Conservation (phyloP, 306 rosid species). For the Luffa aegyptiaca region DNA sequence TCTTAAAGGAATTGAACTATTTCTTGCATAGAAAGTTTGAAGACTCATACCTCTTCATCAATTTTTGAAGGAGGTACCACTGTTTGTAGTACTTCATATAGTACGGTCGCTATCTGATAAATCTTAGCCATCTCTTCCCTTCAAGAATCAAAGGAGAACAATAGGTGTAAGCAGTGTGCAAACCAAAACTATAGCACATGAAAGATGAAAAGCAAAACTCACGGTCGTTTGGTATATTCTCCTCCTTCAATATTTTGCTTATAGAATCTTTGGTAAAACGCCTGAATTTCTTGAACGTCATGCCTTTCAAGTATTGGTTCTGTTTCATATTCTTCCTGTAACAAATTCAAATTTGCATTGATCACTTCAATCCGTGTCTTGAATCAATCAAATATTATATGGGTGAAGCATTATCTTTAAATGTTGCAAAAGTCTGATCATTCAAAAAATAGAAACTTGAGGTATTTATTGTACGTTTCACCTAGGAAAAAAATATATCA, state of each 20-base stretch:
- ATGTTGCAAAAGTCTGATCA: neutral
- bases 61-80: constrained; percentile 27
- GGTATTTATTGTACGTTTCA: neutral
- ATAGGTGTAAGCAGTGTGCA: neutral
- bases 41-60: constrained; percentile 43
- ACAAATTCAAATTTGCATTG: constrained; percentile 1
- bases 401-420: neutral
- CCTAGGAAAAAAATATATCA: neutral
- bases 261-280: constrained; percentile 52
- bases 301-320: neutral
- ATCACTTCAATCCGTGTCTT: neutral
- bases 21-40: constrained; percentile 10
- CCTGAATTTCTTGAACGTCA: constrained; percentile 51
- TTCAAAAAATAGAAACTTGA: constrained; percentile 3
- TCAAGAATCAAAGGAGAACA: constrained; percentile 22
- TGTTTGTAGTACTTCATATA: constrained; percentile 67
- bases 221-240: constrained; percentile 65
- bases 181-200: constrained; percentile 10
- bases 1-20: constrained; percentile 1
- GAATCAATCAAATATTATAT: neutral
- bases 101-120: constrained; percentile 66
- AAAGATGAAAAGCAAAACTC: constrained; percentile 37
- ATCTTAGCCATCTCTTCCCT: constrained; percentile 92
- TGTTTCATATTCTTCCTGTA: constrained; percentile 60
- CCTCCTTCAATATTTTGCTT: constrained; percentile 46